These are phyloP conservation scores for Cardiospermum halicacabum DNA, from an alignment of 345 rosid species.

Conservation along the genomic window DNA sequence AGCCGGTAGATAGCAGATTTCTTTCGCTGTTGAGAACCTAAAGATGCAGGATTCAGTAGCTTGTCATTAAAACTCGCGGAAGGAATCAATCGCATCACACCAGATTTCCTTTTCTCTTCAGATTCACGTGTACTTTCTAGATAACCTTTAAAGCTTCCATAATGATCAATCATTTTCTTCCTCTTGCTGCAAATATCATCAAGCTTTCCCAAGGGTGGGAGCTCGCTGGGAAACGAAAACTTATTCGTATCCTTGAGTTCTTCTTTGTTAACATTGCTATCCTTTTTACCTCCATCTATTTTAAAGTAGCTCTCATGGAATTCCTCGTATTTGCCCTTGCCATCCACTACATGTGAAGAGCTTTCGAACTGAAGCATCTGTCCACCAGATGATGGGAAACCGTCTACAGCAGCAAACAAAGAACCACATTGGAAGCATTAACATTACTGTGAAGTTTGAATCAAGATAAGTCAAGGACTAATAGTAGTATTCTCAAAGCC, in stretches of 20 bases:
- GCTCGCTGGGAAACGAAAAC: constrained; percentile 18
- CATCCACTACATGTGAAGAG: constrained; percentile 53
- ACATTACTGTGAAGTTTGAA: not conserved
- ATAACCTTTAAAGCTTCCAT: constrained; percentile 39
- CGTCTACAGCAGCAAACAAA: constrained; percentile 32
- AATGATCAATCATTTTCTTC: constrained; percentile 31
- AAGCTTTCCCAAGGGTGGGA: constrained; percentile 29
- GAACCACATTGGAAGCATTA: not conserved
- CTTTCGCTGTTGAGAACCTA: constrained; percentile 29
- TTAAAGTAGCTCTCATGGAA: constrained; percentile 56
- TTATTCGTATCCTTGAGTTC: constrained; percentile 33
- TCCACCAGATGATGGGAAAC: constrained; percentile 41
- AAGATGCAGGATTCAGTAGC: constrained; percentile 11
- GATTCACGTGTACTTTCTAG: constrained; percentile 29
- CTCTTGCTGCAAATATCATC: constrained; percentile 31
- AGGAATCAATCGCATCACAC: constrained; percentile 34
- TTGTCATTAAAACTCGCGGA: constrained; percentile 44
- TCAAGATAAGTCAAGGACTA: not conserved
- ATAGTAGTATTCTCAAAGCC: not conserved
- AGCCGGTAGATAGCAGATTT: constrained; percentile 49
- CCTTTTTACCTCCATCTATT: constrained; percentile 42
- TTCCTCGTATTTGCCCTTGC: constrained; percentile 54
- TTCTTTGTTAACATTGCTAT: constrained; percentile 23
- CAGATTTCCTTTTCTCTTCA: constrained; percentile 26
- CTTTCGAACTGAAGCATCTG: constrained; percentile 70